Conservation (phyloP, 495 filamentous ascomycete genomes). For the Daldinia concentrica region DNA sequence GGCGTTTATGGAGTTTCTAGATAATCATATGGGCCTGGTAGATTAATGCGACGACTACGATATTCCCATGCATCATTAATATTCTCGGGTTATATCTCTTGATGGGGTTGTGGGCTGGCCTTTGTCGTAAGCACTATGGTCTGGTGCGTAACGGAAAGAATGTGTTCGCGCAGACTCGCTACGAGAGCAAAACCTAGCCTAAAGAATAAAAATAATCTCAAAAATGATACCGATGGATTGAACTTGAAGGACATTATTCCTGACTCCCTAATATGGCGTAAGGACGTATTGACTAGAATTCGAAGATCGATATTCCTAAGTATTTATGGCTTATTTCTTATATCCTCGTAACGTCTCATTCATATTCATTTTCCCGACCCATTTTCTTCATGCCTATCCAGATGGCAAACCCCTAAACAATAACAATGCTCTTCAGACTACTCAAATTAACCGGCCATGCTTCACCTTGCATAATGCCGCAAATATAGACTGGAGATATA, state of each 20-base stretch:
- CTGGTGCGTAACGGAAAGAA: background rate
- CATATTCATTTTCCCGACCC: no score
- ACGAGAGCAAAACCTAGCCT: background rate
- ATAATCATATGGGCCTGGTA: slow-evolving; percentile 5
- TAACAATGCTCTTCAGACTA: background rate
- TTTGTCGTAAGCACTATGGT: background rate
- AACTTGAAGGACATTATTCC: background rate
- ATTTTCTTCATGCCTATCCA: no score
- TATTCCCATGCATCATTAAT: slow-evolving; percentile 1
- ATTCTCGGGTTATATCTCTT: background rate
- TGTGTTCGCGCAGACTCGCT: background rate
- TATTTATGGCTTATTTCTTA: no score
- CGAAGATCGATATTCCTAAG: background rate
- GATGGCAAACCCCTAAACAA: background rate
- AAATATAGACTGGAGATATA: slow-evolving; percentile 1
- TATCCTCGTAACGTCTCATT: background rate
- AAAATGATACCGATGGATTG: background rate
- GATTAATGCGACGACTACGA: slow-evolving; percentile 18
- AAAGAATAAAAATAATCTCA: background rate
- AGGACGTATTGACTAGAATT: background rate
- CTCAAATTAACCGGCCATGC: background rate
- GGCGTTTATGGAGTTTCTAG: slow-evolving; percentile 33
- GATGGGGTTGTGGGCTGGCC: background rate
- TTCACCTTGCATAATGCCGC: slow-evolving; percentile 8
- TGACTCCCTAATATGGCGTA: background rate